Evolutionary conservation across 768 basidiomycete species (phyloP).

Genomic region (Dentipellis fragilis): DNA sequence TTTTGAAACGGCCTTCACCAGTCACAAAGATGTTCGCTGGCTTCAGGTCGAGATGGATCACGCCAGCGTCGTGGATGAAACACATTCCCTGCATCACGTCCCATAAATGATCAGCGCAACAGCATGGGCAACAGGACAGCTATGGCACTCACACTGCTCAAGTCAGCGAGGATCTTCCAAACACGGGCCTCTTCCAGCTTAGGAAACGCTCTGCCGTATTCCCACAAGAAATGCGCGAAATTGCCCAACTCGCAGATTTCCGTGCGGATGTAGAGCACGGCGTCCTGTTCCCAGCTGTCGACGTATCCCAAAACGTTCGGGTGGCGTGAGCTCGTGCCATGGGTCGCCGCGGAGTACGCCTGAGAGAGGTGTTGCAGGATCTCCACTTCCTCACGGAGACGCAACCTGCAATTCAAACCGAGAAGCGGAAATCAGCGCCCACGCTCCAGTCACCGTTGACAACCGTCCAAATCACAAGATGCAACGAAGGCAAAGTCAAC

Average conservation of each 20-base stretch:
- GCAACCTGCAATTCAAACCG: conserved; percentile 37
- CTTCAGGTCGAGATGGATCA: conserved; percentile 95
- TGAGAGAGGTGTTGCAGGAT: conserved; percentile 68
- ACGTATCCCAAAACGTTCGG: conserved; percentile 82
- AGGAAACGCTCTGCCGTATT: conserved; percentile 79
- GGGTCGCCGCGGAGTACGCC: conserved; percentile 17
- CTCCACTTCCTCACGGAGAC: conserved; percentile 91
- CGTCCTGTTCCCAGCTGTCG: conserved; percentile 94
- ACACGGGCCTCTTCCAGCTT: conserved; percentile 84
- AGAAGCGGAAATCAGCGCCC: too few relatives aligned
- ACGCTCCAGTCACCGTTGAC: too few relatives aligned
- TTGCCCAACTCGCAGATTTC: conserved; percentile 92
- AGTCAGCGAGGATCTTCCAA: conserved; percentile 92
- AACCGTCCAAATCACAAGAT: neutral
- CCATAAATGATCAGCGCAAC: conserved; percentile 16
- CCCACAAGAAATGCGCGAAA: conserved; percentile 82
- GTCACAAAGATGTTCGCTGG: conserved; percentile 96
- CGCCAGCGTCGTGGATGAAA: conserved; percentile 81
- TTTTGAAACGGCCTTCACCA: conserved; percentile 78
- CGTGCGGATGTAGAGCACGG: conserved; percentile 83
- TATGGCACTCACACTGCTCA: conserved; percentile 63
- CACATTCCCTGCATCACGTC: conserved; percentile 51
- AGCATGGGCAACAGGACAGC: conserved; percentile 15
- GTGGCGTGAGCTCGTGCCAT: conserved; percentile 34
- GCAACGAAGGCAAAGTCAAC: neutral